Base-by-base conservation (phyloP, 768 basidiomycete species). In the Xerocomus potaroensis region DNA sequence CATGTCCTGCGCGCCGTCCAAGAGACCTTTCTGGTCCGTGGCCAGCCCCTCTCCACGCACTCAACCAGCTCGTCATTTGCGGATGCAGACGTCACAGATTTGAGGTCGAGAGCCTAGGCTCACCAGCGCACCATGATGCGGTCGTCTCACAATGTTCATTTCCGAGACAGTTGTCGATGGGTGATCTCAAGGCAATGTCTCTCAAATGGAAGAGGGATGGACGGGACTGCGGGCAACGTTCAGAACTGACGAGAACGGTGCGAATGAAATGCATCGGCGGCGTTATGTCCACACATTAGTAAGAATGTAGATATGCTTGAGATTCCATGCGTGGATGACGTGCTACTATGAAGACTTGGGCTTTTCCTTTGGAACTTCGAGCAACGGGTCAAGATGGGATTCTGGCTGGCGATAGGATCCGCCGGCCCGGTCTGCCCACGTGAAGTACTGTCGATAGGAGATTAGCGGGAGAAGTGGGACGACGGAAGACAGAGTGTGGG, bases 361-460 rank as follows among this genome's bases (percentile, higher is more conserved):
- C 30, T 71, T 67, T 34, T 68, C 60, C 11, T 69, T 65, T 41
- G 63, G 54, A 15, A 70, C 61, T 54, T 91, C 87, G 23, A 88
- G 72, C 39, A 96, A 59, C 3, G 95, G 96, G 63, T 99, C 96
- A 26, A 95, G 79, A 35, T 76, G 72, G 3, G 84, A 79, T 40
- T 80, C 79, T 4, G 96, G 96, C 49, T 93, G 84, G 34, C 93
- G 86, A 69, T 97, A 98, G 12, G 92, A 93, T 37, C 81, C 83
- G 46, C 82, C 83, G 45, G 73, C 73, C 37, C 82, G 80, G 67
- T 98, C 96, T 16, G 90, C 91, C 84, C 87, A 94, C 31, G 93
- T 96, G 66, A 98, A 97, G 72, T 98, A 99, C 84, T 96, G 68
- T 33, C n/a, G 37, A 51, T 43, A 52, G 55, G 23, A 34, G 47